Base-by-base conservation (phyloP, 2,329 filamentous ascomycete genomes). In the Trichothecium roseum region DNA sequence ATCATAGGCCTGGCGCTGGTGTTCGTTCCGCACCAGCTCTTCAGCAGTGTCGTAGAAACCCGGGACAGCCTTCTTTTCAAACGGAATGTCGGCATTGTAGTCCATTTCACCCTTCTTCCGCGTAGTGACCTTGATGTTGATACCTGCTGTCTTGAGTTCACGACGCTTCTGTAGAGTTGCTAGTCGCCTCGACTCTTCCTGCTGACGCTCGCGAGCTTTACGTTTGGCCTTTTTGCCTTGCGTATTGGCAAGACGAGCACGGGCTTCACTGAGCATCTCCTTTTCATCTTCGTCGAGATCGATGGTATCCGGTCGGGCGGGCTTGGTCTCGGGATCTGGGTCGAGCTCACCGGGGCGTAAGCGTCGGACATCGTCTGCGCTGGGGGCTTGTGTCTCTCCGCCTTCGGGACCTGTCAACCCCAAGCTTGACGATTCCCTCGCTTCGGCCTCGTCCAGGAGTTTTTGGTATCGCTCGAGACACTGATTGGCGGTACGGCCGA, bases 261-360 rank as follows among this genome's bases (percentile, higher is more conserved):
- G 84, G 47, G 91, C 91, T 64, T 98, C 91, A 55, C 88, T 95
- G 52, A 98, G 63, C 91, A 98, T 98, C 62, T 98, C 91, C 66
- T 98, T 96, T 61, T 98, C 91, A 54, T 98, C 91, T 57, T 98
- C 91, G 55, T 98, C 91, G 50, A 98, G 78, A 60, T 98, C 91
- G 55, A 98, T 91, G 5, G 91, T 95, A 58, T 98, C 91, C 28
- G 91, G 91, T 40, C 88, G 74, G 26, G 91, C 91, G 37, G 91
- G 91, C 58, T 95, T 95, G 47, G 84, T 91, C 61, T 98, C 91
- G 8, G 91, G 87, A 51, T 96, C 89, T n/a, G 89, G 88, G 50
- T 98, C 91, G 41, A 95, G 74, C 63, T 98, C 91, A 46, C 91
- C 91, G 5, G 91, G 89, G 47, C 85, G 79, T 55, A 98, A 61